Evolutionary conservation across 164 flowering plant genomes (phyloP), one percentile per base, ranked within the genome.

Genomic region (Kalanchoe fedtschenkoi): DNA sequence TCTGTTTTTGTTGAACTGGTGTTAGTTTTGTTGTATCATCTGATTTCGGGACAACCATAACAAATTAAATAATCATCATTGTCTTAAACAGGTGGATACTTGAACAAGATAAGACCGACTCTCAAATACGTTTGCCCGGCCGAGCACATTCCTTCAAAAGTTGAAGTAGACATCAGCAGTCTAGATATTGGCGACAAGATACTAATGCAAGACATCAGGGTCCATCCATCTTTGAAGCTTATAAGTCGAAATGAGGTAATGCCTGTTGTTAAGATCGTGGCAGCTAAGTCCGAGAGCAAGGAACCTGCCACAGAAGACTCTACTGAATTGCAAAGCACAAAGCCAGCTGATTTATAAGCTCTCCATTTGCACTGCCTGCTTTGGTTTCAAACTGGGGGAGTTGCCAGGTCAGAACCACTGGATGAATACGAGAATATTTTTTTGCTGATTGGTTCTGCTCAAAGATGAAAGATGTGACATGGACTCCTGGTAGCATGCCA

Each of bases 131-230:
- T 76, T 38, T 80, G 96, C 77, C 91, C 88, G 38, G 82, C 82
- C 7, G 93, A 89, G 51, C 77, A 76, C 68, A 84, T 89, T 69
- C 93, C 96, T 62, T 68, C 76, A 30, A 84, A 89, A 70, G 77
- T 92, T 58, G 98, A 84, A 71, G 86, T 92, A 57, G 96, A 92
- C 61, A 69, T 92, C 61, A 92, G 96, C 77, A 82, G 77, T 43
- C 84, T 92, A 29, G 96, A 92, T 61, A 71, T 89, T 33, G 98
- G 74, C 24, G 96, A 89, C 70, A 71, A 62, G 34, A 61, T 89
- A 33, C 66, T 68, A 56, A 69, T 88, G 78, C 70, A 42, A 8
- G 95, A 92, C 38, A 34, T 85, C 26, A 66, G 73, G 60, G 84
- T 89, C 63, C 78, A 82, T 72, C 82, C 91, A 19, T 78, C 84